A percentile compares a stretch with the other conserved stretches of the same genome.
Conservation (phyloP, 768 basidiomycete genomes). For the Tephrocybe sp. region DNA sequence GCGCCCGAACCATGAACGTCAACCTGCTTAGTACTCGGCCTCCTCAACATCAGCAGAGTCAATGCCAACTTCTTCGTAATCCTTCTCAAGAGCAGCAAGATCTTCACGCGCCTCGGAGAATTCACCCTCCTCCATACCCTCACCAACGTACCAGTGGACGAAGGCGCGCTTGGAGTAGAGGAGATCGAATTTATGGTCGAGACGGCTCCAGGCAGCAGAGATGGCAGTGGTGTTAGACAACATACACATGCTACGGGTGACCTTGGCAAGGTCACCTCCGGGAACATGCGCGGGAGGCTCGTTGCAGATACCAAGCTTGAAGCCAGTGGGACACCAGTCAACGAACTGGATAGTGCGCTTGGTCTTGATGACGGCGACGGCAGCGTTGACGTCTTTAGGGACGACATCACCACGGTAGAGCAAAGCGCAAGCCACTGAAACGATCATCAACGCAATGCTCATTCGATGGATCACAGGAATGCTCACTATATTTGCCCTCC, state of each 20-base stretch:
- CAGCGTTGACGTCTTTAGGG: slow-evolving; percentile 92
- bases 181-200: slow-evolving; percentile 96
- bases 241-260: slow-evolving; percentile 95
- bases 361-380: slow-evolving; percentile 93
- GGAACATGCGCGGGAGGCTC: slow-evolving; percentile 92
- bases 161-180: slow-evolving; percentile 96
- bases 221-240: slow-evolving; percentile 93
- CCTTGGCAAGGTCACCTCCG: slow-evolving; percentile 93
- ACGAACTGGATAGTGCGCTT: slow-evolving; percentile 98
- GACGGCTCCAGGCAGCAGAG: slow-evolving; percentile 91
- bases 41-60: slow-evolving; percentile 53
- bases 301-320: slow-evolving; percentile 98
- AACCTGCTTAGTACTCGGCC: slow-evolving; percentile 48
- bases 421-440: slow-evolving; percentile 85
- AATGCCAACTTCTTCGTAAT: slow-evolving; percentile 81
- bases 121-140: slow-evolving; percentile 99
- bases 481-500: slow-evolving; percentile 97
- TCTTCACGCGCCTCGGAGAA: slow-evolving; percentile 99
- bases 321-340: slow-evolving; percentile 98
- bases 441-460: background rate
- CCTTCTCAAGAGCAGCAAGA: slow-evolving; percentile 99
- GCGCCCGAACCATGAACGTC: slow-evolving; percentile 5
- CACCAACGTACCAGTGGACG: slow-evolving; percentile 96
- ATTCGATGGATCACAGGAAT: background rate
- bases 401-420: slow-evolving; percentile 97